Percentiles rank a stretch among this genome's conserved stretches.
These are phyloP conservation scores for Penicillium longicatenatum DNA, from an alignment of 495 filamentous ascomycete genomes.

Conservation along the genomic window DNA sequence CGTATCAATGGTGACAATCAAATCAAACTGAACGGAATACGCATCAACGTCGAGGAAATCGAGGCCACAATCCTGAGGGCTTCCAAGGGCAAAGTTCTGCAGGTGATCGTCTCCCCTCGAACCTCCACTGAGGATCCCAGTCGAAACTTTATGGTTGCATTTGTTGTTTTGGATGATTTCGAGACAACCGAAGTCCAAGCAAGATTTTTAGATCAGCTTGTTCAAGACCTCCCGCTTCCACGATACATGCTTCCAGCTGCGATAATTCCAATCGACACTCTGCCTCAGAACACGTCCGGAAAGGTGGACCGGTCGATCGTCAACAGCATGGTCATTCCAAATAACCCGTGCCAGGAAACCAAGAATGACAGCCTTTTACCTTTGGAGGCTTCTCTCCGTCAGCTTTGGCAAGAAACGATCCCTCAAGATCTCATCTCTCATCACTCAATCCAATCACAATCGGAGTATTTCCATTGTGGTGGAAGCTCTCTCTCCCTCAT, in stretches of 20 bases:
- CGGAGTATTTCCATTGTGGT: conserved; percentile 8
- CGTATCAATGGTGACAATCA: conserved; percentile 49
- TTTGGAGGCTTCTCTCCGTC: conserved; percentile 17
- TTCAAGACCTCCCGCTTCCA: conserved; percentile 37
- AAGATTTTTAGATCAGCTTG: conserved; percentile 8
- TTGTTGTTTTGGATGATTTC: conserved; percentile 12
- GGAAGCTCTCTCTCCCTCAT: conserved; percentile 1
- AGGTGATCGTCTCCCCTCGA: conserved; percentile 22
- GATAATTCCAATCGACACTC: conserved; percentile 32
- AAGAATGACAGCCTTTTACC: neutral
- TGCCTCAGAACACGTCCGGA: conserved; percentile 43
- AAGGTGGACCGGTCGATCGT: conserved; percentile 47
- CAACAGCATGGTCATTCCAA: conserved; percentile 19
- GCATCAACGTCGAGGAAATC: conserved; percentile 55
- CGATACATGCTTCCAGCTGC: conserved; percentile 48
- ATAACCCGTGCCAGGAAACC: neutral
- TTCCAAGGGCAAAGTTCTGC: conserved; percentile 28
- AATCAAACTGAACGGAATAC: conserved; percentile 54
- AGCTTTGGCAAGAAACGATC: conserved; percentile 32
- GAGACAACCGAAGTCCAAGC: neutral
- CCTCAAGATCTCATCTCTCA: conserved; percentile 13
- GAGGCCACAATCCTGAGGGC: conserved; percentile 34
- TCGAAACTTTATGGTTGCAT: conserved; percentile 19
- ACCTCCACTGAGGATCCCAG: neutral
- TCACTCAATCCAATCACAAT: conserved; percentile 16